Base-by-base conservation (phyloP, 2,329 filamentous ascomycete genomes). In the Aspergillus sp. region DNA sequence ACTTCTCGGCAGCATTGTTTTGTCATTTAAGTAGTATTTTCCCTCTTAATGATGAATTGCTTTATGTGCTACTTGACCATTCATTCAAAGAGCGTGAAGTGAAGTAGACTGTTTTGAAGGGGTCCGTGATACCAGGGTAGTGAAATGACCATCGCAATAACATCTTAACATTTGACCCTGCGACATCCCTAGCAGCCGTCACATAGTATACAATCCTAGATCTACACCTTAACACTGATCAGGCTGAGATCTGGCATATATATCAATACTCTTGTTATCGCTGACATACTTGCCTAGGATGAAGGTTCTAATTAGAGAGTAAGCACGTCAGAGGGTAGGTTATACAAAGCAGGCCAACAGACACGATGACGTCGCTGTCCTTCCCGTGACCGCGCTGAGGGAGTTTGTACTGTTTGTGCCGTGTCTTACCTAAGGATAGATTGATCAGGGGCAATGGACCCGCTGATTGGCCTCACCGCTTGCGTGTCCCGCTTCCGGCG, bases 141-240 rank as follows among this genome's bases (percentile, higher is more conserved):
- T 39, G 19, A 32, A 19, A 21, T 32, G 25, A 47, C 10, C 13
- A 55, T 30, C n/a, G 38, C 48, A 32, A 13, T 5, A 36, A n/a
- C 38, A 47, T 4, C 57, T 62, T 38, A 6, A 10, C 3, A n/a
- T n/a, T n/a, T n/a, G n/a, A n/a, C n/a, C 4, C 13, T 23, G 41
- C 17, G 21, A 4, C 9, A 45, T 12, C 17, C 17, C 1, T 45
- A 9, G 0, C n/a, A 45, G 9, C 17, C 74, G 49, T 78, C 84
- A 83, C 72, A 87, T 79, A 5, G 84, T 86, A 69, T 84, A 84
- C 8, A 82, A 85, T 28, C 81, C 79, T 19, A 77, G 73, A 60
- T 79, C 76, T 60, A 85, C 69, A 36, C 73, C 75, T 60, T 73
- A 69, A 57, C 71, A 69, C 9, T 69, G 63, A 13, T 17, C 6